Evolutionary conservation across 176 grass and related monocot genomes (phyloP).

Genomic region (Tillandsia leiboldiana): DNA sequence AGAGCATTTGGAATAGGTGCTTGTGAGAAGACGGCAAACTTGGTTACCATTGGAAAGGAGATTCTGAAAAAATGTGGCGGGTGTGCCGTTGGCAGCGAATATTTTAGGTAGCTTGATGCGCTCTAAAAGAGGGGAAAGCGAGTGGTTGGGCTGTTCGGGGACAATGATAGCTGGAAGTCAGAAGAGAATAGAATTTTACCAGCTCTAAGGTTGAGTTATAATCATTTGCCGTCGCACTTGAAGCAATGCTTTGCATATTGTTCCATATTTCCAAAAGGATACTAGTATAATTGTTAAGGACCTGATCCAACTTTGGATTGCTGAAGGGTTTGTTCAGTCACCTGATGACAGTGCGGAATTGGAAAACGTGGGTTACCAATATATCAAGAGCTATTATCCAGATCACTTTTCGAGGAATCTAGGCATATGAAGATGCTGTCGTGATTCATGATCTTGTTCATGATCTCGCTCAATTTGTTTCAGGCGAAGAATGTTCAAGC

Average conservation of each 20-base stretch:
- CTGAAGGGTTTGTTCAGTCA: too few relatives aligned
- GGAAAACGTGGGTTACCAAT: too few relatives aligned
- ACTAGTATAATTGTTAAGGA: too few relatives aligned
- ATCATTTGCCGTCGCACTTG: slow-evolving; percentile 1
- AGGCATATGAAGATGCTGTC: too few relatives aligned
- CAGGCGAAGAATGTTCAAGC: too few relatives aligned
- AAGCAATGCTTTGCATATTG: slow-evolving; percentile 29
- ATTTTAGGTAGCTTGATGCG: slow-evolving; percentile 12
- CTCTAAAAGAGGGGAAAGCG: neutral
- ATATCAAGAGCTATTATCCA: too few relatives aligned
- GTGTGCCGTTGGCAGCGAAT: slow-evolving; percentile 21
- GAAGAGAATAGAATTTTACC: neutral
- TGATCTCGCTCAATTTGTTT: too few relatives aligned
- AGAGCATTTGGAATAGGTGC: neutral
- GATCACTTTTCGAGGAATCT: too few relatives aligned
- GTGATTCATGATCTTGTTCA: too few relatives aligned
- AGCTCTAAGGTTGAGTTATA: slow-evolving; percentile 24
- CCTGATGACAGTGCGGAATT: too few relatives aligned
- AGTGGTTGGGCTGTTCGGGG: slow-evolving; percentile 5
- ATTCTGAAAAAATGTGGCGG: slow-evolving; percentile 27
- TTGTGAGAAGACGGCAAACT: neutral
- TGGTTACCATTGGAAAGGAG: slow-evolving; percentile 11
- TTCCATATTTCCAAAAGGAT: slow-evolving; percentile 9
- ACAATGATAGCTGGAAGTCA: slow-evolving; percentile 23
- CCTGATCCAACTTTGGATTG: too few relatives aligned